Evolutionary conservation across 2,329 filamentous ascomycete genomes (phyloP), one percentile per base, ranked within the genome.

Genomic region (Pyrenochaeta sp.): DNA sequence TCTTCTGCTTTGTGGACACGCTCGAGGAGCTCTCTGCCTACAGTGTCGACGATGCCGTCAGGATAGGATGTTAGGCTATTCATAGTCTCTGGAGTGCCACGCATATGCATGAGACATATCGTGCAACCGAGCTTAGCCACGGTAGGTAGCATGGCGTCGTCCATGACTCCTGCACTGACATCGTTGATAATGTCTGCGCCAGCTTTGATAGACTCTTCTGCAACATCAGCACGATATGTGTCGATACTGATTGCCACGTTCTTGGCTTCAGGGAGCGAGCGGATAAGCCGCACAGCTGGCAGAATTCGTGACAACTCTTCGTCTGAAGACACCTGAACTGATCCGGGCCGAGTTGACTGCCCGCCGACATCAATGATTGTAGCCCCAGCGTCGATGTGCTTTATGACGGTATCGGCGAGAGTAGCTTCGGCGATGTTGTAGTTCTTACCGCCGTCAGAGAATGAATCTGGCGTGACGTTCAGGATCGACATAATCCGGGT

Each of bases 101-200:
- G 91, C 90, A 95, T 97, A 78, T 97, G 93, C 91, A 96, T 96
- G 45, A 97, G 82, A 60, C 87, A 82, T 29, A 97, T 87, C 2
- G 92, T 92, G 66, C 88, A 91, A 31, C 90, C 89, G 0, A 95
- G 83, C 4, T 83, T 81, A 0, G 91, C 94, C 58, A 94, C 88
- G 0, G 90, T 92, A 12, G 87, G 68, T 0, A 99, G 84, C 92
- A 99, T 98, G 0, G 84, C 82, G 0, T 85, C 78, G 72, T 98
- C 95, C 45, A 97, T 81, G 3, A 81, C 72, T 3, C 95, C 95
- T 1, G 89, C 92, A 0, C 92, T 96, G 31, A 99, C 88, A 75
- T 99, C 95, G 77, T 99, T 99, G 78, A 99, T 87, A 58, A 99
- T 90, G 72, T 97, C 89, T 6, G 93, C 94, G 45, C 95, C 95